Percentiles rank a stretch among this genome's conserved stretches.
Conservation (phyloP, 2,329 filamentous ascomycete genomes). For the Sordariomycetes sp. region DNA sequence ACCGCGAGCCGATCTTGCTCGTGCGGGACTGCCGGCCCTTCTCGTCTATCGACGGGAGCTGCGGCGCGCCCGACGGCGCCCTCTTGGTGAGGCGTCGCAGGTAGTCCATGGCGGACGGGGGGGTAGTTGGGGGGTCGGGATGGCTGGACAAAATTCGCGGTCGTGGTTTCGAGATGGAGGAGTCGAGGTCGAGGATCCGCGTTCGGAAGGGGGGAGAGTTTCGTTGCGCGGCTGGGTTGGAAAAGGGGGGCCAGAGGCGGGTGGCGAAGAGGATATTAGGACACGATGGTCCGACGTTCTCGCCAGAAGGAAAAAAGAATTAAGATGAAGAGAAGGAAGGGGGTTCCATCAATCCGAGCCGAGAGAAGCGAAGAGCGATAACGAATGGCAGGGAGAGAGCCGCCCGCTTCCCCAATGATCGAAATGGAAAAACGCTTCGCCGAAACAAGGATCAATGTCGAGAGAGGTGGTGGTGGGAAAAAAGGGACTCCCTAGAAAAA, state of each 20-base stretch:
- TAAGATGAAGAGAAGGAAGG: neutral
- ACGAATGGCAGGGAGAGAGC: slow-evolving; percentile 5
- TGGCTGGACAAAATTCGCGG: neutral
- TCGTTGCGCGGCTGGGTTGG: neutral
- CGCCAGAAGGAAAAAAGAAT: neutral
- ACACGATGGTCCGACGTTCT: neutral
- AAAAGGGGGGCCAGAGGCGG: neutral
- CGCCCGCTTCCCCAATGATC: too few relatives aligned
- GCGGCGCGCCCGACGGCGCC: slow-evolving; percentile 29
- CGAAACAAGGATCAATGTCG: neutral
- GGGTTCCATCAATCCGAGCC: neutral
- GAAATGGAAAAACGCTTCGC: neutral
- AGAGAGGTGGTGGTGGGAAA: neutral
- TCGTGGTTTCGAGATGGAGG: neutral
- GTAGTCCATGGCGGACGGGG: slow-evolving; percentile 38
- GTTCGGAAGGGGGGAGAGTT: too few relatives aligned
- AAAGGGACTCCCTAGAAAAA: neutral
- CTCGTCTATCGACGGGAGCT: slow-evolving; percentile 40
- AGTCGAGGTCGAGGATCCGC: neutral
- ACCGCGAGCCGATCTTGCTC: slow-evolving; percentile 32
- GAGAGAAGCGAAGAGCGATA: slow-evolving; percentile 1
- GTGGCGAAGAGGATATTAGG: neutral
- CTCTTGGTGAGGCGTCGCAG: slow-evolving; percentile 43
- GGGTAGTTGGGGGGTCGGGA: neutral
- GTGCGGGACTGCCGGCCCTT: slow-evolving; percentile 29